Base-by-base conservation (phyloP, 2,329 filamentous ascomycete species). In the Raffaelea arxii region DNA sequence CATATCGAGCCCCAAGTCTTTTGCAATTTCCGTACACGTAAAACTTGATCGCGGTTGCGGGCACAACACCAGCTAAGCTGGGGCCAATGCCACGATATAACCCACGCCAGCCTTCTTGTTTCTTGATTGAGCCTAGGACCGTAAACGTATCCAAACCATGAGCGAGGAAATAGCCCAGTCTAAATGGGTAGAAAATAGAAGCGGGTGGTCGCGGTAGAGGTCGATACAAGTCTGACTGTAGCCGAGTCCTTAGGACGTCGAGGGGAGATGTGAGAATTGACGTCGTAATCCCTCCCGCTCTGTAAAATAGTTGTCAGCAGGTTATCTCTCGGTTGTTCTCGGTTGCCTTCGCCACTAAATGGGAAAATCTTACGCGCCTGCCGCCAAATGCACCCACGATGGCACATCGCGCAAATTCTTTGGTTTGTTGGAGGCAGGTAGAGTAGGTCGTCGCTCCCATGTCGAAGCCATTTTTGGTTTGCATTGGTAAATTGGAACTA, bases 11-110 rank as follows among this genome's bases (percentile, higher is more conserved):
- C 50, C 92, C 80, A 40, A 92, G 68, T 23, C 82, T 75, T 68
- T 96, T 96, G 53, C 88, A 84, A 60, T 94, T 96, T 40, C 88
- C 88, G 61, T 95, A 95, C 18, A 87, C 81, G 67, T 83, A 95
- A 64, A 96, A 96, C 64, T 92, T 94, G 65, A 95, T 95, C 44
- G 84, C 82, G 49, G 88, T 75, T 16, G 90, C 90, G 1, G 90
- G 90, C 5, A 95, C 84, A 4, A 95, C 89, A 45, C 90, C 90
- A 11, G 91, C 74, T 7, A 95, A 72, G 63, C 94, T 95, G 1
- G 90, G 90, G 0, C 89, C 90, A 3, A 96, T 73, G 18, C 90
- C 90, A 62, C 94, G 94, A 73, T 95, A 96, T 4, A 96, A 72
- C 12, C 87, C 90, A 44, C 87, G 78, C 69, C 82, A 84, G n/a